phyloP scores from a whole-genome alignment of 2,329 filamentous ascomycete species.

The Colletotrichum chlorophyti region DNA sequence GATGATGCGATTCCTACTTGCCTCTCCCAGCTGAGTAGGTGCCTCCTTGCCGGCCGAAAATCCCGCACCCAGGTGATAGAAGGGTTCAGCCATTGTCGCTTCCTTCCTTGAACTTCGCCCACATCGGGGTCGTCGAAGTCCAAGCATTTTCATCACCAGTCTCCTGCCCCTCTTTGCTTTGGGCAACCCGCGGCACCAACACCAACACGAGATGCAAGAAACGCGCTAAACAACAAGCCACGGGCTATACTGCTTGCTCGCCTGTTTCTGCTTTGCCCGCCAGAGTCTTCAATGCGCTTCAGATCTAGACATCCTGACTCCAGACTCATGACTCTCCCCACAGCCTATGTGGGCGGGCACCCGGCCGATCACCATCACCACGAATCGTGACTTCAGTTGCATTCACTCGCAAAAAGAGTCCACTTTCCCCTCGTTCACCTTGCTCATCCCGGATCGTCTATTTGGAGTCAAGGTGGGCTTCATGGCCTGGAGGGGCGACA shows the following conservation, averaged over 20 bases:
- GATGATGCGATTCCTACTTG: background rate
- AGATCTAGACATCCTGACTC: constrained; percentile 9
- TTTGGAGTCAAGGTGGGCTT: background rate
- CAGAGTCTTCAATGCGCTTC: constrained; percentile 6
- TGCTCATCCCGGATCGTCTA: background rate
- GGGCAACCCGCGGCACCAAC: constrained; percentile 2
- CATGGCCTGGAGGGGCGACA: background rate
- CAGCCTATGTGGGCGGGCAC: constrained; percentile 1
- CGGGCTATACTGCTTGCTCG: constrained; percentile 1
- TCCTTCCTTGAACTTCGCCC: too few species aligned
- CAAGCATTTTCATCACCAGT: background rate
- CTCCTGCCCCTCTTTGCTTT: constrained; percentile 6
- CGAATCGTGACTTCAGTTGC: background rate
- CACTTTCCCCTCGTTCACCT: background rate
- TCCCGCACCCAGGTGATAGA: background rate
- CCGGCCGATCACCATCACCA: constrained; percentile 9
- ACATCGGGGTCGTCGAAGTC: too few species aligned
- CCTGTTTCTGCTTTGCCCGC: too few species aligned
- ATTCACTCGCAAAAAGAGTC: constrained; percentile 6
- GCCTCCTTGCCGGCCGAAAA: background rate
- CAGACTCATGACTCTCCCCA: constrained; percentile 14
- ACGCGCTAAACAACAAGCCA: constrained; percentile 19
- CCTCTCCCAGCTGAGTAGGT: background rate
- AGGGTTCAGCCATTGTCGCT: too few species aligned
- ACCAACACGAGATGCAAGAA: constrained; percentile 20